Conservation (phyloP, 1,284 basidiomycete genomes). For the Ustilago xerochloae region DNA sequence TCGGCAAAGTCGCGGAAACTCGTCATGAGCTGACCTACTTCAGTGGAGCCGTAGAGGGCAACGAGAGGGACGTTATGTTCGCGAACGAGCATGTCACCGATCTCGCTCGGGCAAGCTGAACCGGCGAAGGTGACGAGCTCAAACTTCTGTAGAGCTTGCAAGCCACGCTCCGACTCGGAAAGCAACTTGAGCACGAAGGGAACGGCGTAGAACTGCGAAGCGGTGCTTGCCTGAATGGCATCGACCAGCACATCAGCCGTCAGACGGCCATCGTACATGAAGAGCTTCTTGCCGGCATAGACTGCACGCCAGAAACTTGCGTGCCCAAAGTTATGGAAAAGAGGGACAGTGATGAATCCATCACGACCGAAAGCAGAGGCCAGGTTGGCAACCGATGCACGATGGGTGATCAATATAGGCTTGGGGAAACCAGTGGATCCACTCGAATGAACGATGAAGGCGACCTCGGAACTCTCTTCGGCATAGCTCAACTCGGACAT, state of each 20-base stretch:
- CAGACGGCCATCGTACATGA: constrained; percentile 11
- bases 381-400: not conserved
- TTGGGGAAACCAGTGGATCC: constrained; percentile 44
- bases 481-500: constrained; percentile 2
- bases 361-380: not conserved
- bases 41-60: constrained; percentile 71
- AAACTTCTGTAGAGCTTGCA: constrained; percentile 70
- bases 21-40: constrained; percentile 67
- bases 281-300: not conserved
- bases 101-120: constrained; percentile 69
- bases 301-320: not conserved
- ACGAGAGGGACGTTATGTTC: constrained; percentile 73
- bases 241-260: constrained; percentile 3
- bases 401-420: constrained; percentile 9
- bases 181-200: constrained; percentile 72
- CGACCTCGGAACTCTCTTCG: not conserved
- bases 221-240: not conserved
- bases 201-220: constrained; percentile 64
- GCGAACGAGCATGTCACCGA: constrained; percentile 73
- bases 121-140: constrained; percentile 72
- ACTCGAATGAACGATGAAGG: constrained; percentile 26
- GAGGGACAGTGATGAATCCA: constrained; percentile 14
- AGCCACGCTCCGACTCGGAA: constrained; percentile 72
- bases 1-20: constrained; percentile 71
- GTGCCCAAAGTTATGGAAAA: constrained; percentile 34